Percentiles rank a stretch among this genome's conserved stretches.
Evolutionary conservation across 1,284 basidiomycete species (phyloP).

Genomic region (Irpex sp.): DNA sequence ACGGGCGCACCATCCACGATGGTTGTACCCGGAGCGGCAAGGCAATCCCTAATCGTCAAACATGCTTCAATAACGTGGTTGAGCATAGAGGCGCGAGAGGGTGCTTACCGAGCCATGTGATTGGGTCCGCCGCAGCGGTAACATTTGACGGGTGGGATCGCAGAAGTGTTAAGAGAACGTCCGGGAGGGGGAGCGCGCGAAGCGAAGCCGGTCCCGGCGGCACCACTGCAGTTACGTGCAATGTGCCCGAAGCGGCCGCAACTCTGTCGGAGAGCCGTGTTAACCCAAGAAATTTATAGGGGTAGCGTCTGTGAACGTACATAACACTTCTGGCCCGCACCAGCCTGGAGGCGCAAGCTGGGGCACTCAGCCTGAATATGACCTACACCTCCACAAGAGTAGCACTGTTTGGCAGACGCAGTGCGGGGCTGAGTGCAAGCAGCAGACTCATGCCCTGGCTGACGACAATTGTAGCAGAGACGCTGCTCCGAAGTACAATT

Average conservation of each 20-base stretch:
- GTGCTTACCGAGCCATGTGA: constrained; percentile 69
- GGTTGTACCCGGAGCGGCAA: constrained; percentile 62
- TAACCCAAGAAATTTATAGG: constrained; percentile 10
- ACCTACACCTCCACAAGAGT: constrained; percentile 74
- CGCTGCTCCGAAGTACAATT: constrained; percentile 83
- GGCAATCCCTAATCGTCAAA: constrained; percentile 57
- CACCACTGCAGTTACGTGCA: constrained; percentile 68
- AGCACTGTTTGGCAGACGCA: constrained; percentile 75
- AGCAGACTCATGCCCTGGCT: constrained; percentile 87
- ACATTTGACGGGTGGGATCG: constrained; percentile 77
- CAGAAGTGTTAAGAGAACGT: constrained; percentile 69
- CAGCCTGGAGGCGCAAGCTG: constrained; percentile 63
- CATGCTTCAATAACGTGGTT: background rate
- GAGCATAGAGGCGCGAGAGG: background rate
- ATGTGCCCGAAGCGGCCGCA: constrained; percentile 81
- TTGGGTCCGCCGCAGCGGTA: constrained; percentile 81
- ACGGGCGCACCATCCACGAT: constrained; percentile 39
- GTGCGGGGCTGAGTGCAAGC: constrained; percentile 83
- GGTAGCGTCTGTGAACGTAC: constrained; percentile 39
- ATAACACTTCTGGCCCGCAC: constrained; percentile 78
- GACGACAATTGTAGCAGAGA: constrained; percentile 90
- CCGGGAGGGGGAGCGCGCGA: constrained; percentile 70
- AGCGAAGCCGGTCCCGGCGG: constrained; percentile 44
- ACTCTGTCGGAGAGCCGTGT: constrained; percentile 39
- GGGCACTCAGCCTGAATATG: constrained; percentile 85